Base-by-base conservation (phyloP, 106 monocot species). In the Dendrobium chrysotoxum region DNA sequence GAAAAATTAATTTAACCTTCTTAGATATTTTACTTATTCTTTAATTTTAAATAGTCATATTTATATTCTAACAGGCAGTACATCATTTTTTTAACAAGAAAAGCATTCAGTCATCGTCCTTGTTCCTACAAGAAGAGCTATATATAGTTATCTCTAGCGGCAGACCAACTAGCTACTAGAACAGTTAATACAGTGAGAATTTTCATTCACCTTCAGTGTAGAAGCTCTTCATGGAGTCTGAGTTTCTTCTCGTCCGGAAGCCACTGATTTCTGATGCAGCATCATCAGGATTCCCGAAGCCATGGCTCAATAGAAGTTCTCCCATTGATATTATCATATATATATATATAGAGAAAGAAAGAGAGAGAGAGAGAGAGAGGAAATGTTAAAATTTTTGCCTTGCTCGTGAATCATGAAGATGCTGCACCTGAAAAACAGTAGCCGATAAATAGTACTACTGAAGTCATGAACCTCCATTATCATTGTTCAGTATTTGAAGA, bases 341-440 rank as follows among this genome's bases (percentile, higher is more conserved):
- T 21, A 2, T 4, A 64, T 1, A 64, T 1, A 35, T 2, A 35
- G 35, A 35, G 35, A 35, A 3, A 35, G 35, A 35, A 0, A 35
- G 3, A 35, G 35, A 35, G 35, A 31, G 31, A 31, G 35, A 35
- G 35, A 35, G 35, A 71, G 70, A 71, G 70, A 11, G 31, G 30
- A 26, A 23, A 72, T 0, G 4, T n/a, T 75, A 25, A 5, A 41
- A 20, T 23, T 25, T 31, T 25, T 31, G 75, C 45, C 45, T 23
- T 28, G 73, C 38, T 75, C 75, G 45, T 75, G 75, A 75, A 75
- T 75, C 75, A 10, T 75, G 75, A 75, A 26, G 75, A 75, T 75
- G 75, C 75, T 75, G 75, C 45, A 23, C 25, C 75, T 75, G 75
- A 31, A 75, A 75, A 44, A 46, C 45, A 75, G 45, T 46, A 41